Base-by-base conservation (phyloP, 2,329 filamentous ascomycete genomes). In the Venturia pyrina region DNA sequence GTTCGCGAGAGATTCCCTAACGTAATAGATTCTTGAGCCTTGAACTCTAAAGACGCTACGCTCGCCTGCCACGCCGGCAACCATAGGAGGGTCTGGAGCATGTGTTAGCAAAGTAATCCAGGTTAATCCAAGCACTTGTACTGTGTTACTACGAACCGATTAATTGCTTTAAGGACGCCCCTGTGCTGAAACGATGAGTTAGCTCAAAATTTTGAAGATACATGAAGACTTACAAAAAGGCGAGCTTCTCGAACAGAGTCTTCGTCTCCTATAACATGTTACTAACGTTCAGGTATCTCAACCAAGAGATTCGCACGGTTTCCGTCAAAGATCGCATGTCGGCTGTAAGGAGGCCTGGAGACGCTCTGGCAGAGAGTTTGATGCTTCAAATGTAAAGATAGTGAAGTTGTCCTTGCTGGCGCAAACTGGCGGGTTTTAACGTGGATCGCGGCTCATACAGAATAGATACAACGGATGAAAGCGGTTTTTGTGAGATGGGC, bases 1-100 rank as follows among this genome's bases (percentile, higher is more conserved):
- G 77, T 98, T 98, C 68, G 93, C 93, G 67, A 98, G 84, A 1
- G 89, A 91, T 69, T 96, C 87, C 68, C 90, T 88, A 53, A 97
- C 89, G 74, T 98, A 98, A 83, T 96, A 98, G 70, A 96, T 91
- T 69, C 93, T 86, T 72, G 86, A 87, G 96, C 48, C 50, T 34
- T 66, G 53, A 66, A 61, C 82, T 66, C 91, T 89, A 77, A 97
- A 96, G 68, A 96, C 91, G 77, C 91, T 89, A 73, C 91, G 32
- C 13, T 62, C 60, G 15, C 28, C 53, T 34, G 32, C 53, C 19
- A 59, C 53, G 19, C 53, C 53, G 7, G 53, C 53, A 37, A 59
- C 11, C 53, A 37, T 34, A n/a, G 53, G 53, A 34, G 53, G 53
- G 8, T 69, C 70, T 67, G 71, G 69, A 70, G 68, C 15, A 71